These are phyloP conservation scores for Claviceps pusilla DNA, from an alignment of 2,329 filamentous ascomycete genomes.

Conservation along the genomic window DNA sequence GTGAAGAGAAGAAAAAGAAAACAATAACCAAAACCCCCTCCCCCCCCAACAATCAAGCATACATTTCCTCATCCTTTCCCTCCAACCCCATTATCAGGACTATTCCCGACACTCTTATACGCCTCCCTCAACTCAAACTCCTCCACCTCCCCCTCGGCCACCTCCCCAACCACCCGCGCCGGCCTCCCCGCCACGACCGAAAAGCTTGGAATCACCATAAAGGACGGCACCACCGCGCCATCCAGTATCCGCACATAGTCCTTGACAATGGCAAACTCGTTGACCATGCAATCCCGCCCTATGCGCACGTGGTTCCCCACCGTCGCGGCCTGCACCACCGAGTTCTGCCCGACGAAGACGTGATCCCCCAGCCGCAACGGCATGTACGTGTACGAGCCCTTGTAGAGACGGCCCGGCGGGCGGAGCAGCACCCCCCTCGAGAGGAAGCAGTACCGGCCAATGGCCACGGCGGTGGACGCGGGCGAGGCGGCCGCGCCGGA, in stretches of 20 bases:
- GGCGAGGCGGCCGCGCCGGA: conserved; percentile 33
- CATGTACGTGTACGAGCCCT: conserved; percentile 67
- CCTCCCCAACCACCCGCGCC: conserved; percentile 65
- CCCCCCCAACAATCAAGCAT: too few species aligned
- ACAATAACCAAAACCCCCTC: too few species aligned
- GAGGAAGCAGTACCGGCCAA: conserved; percentile 85
- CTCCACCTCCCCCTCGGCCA: conserved; percentile 55
- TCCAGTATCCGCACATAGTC: conserved; percentile 84
- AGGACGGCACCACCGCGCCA: conserved; percentile 64
- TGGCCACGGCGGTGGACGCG: conserved; percentile 56
- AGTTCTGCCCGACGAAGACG: conserved; percentile 67
- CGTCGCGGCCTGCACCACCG: conserved; percentile 67
- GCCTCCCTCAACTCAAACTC: conserved; percentile 49
- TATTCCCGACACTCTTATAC: conserved; percentile 50
- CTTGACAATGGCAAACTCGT: conserved; percentile 81
- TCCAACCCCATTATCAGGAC: conserved; percentile 16
- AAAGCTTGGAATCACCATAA: conserved; percentile 87
- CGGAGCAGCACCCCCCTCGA: conserved; percentile 63
- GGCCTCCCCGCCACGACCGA: conserved; percentile 78
- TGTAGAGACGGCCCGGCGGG: conserved; percentile 69
- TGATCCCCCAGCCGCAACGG: conserved; percentile 89
- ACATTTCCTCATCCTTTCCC: not conserved
- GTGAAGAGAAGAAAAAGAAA: not conserved
- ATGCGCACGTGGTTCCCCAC: conserved; percentile 80
- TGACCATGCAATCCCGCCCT: conserved; percentile 60